Base-by-base conservation (phyloP, 768 basidiomycete species). In the Panaeolus papilionaceus region DNA sequence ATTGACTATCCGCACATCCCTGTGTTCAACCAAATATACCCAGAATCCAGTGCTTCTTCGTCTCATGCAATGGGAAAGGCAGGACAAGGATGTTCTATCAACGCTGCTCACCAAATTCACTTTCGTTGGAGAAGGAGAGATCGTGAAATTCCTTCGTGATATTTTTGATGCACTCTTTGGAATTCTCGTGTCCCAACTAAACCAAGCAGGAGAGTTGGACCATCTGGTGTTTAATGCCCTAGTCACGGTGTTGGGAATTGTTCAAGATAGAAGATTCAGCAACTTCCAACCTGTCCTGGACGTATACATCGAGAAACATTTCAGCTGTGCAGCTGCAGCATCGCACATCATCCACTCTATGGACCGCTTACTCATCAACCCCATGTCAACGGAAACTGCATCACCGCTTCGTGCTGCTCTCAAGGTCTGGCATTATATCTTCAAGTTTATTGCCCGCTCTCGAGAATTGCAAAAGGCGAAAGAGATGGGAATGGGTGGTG, bases 371-470 rank as follows among this genome's bases (percentile, higher is more conserved):
- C 82, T 98, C 45, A 81, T 82, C 40, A 87, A 91, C 72, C 94
- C 94, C 12, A 88, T 90, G 0, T 86, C 88, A 23, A 79, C 83
- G 9, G 92, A 94, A 26, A 88, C 86, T 3, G 95, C 92, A 0
- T 90, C 92, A 18, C 86, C 88, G 5, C 85, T 98, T 65, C 90
- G 96, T 39, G 90, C 94, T 11, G 93, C 96, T 16, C 83, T 99
- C 68, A 98, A 98, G 77, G 97, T 98, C 38, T 97, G 95, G 95
- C 92, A 95, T 74, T 95, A 96, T 75, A 89, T 99, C 72, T 94
- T 98, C 88, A 94, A 93, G 76, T 94, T 99, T 79, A 92, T 98
- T 73, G 89, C 93, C 16, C 87, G 93, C n/a, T 91, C 96, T 2
- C 84, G 96, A 40, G 94, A 95, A 73, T 77, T 97, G 54, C 96